Percentiles rank a stretch among this genome's conserved stretches.
Conservation (phyloP, 768 basidiomycete genomes). For the Saitozyma podzolica region DNA sequence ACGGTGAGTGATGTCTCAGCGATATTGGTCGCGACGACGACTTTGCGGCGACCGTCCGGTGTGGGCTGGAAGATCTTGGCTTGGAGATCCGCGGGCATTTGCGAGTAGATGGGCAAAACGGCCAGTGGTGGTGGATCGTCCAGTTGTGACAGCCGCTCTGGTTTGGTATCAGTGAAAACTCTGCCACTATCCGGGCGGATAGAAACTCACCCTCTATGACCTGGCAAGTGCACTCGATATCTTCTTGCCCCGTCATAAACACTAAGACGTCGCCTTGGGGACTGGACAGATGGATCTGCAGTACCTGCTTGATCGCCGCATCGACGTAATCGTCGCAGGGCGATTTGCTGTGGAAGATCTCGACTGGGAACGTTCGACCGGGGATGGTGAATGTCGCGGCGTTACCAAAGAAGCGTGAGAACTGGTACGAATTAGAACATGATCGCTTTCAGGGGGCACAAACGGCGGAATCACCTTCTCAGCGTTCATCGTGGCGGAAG, state of each 20-base stretch:
- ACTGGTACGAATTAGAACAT: slow-evolving; percentile 57
- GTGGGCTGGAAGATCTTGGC: slow-evolving; percentile 97
- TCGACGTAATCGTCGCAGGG: slow-evolving; percentile 99
- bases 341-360: slow-evolving; percentile 91
- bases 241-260: slow-evolving; percentile 96
- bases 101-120: slow-evolving; percentile 97
- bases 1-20: slow-evolving; percentile 99
- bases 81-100: slow-evolving; percentile 98
- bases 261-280: slow-evolving; percentile 90
- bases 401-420: slow-evolving; percentile 91
- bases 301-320: slow-evolving; percentile 93
- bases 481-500: slow-evolving; percentile 99
- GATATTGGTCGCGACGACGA: slow-evolving; percentile 98
- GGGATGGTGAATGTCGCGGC: slow-evolving; percentile 94
- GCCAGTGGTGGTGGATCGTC: slow-evolving; percentile 84
- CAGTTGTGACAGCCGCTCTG: slow-evolving; percentile 83
- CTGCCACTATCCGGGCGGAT: too few species aligned
- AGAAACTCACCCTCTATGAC: slow-evolving; percentile 71
- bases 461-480: slow-evolving; percentile 69
- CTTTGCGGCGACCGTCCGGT: slow-evolving; percentile 87
- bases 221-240: slow-evolving; percentile 95
- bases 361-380: slow-evolving; percentile 94
- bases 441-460: neutral
- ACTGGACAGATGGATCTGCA: slow-evolving; percentile 91
- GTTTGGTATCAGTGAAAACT: slow-evolving; percentile 24